A percentile compares a stretch with the other conserved stretches of the same genome.
Conservation (phyloP, 345 rosid species). For the Dovyalis caffra region DNA sequence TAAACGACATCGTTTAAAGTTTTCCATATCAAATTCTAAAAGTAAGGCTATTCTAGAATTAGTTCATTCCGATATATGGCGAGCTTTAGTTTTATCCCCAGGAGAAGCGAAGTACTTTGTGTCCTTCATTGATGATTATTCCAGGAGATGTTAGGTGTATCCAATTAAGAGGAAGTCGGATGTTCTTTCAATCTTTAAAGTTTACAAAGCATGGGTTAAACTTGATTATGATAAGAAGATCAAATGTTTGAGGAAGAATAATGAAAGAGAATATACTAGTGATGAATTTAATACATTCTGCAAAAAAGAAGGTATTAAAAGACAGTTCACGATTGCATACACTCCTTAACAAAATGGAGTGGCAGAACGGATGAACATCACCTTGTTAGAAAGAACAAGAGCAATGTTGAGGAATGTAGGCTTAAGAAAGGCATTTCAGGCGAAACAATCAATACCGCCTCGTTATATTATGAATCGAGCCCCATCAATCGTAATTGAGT, state of each 20-base stretch:
- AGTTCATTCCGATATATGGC: neutral
- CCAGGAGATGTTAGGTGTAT: neutral
- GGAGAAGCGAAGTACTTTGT: neutral
- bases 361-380: neutral
- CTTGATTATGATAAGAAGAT: neutral
- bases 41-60: neutral
- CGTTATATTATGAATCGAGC: neutral
- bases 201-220: neutral
- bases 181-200: neutral
- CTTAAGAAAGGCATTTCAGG: neutral
- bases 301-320: neutral
- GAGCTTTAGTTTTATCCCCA: neutral
- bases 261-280: neutral
- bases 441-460: no score
- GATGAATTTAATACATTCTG: neutral
- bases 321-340: no score
- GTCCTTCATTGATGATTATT: neutral
- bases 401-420: neutral
- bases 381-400: neutral
- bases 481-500: neutral
- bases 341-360: neutral
- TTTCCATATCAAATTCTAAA: neutral
- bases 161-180: neutral
- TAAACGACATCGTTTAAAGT: neutral
- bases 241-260: neutral